Evolutionary conservation across 1,284 basidiomycete species (phyloP), one percentile per base, ranked within the genome.

Genomic region (Ceratobasidium sp.): DNA sequence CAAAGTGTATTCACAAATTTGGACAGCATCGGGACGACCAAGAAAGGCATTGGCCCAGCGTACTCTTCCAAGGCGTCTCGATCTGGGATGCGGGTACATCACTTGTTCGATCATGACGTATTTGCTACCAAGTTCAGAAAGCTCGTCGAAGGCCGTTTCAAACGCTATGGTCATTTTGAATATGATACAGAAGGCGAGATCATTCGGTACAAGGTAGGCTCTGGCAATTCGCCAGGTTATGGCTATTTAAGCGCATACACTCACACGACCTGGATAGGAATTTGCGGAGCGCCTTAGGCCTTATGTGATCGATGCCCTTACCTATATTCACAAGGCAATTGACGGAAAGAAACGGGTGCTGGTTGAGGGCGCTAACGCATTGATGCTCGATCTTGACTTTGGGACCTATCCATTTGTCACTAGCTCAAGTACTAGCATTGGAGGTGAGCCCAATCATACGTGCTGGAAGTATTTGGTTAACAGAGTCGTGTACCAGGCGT

Each of bases 131-230:
- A 98, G 84, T 99, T 98, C 87, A 89, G 98, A 80, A 96, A 90
- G 82, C 86, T 98, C 76, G 97, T 99, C 63, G 98, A 99, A 82
- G 95, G 96, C 13, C 88, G 97, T 19, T 98, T 98, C 87, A 99
- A 99, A 85, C 92, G 97, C 63, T 99, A 99, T 81, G 97, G 98
- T 1, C 87, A 96, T 82, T 99, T 99, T 79, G 97, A 98, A 81
- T 99, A 98, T 81, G 97, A 99, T 82, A 98, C 97, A 11, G 97
- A 98, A 81, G 95, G 91, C 58, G 97, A 99, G 83, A 98, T 99
- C 75, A 80, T 88, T 79, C 90, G 96, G 46, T 98, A 98, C 87
- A 91, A 94, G 88, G 93, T 90, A 76, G 73, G 83, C 76, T 41
- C 29, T 59, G 22, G 14, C 1, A 37, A 61, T 11, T 34, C n/a